Conservation (phyloP, 2,329 filamentous ascomycete species). For the Fusarium albidum region DNA sequence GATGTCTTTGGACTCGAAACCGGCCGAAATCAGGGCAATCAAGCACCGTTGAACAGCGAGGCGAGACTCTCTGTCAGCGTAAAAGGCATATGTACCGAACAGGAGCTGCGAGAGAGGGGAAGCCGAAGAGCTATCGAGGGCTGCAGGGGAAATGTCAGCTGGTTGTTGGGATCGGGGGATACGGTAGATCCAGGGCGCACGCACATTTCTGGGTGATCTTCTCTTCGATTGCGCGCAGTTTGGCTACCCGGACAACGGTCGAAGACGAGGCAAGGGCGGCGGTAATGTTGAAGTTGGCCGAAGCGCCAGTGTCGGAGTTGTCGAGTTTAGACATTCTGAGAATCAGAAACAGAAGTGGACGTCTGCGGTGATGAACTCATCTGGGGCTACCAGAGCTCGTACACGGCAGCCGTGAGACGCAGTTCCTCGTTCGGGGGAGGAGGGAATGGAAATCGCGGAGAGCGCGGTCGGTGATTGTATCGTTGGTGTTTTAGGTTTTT, state of each 20-base stretch:
- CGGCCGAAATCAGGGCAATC: conserved; percentile 67
- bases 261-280: conserved; percentile 68
- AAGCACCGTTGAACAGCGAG: conserved; percentile 85
- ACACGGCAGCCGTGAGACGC: conserved; percentile 25
- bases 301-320: conserved; percentile 53
- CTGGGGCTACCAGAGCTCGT: conserved; percentile 43
- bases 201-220: conserved; percentile 63
- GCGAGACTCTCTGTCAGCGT: conserved; percentile 85
- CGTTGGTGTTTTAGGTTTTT: conserved; percentile 22
- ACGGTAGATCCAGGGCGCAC: conserved; percentile 23
- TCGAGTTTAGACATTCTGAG: conserved; percentile 48
- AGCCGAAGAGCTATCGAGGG: conserved; percentile 58
- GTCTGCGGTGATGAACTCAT: conserved; percentile 42
- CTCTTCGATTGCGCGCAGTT: conserved; percentile 65
- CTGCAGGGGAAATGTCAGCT: conserved; percentile 44
- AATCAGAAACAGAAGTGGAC: conserved; percentile 31
- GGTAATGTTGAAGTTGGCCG: conserved; percentile 58
- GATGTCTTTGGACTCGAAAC: conserved; percentile 63
- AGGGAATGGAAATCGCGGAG: conserved; percentile 3
- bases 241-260: conserved; percentile 62
- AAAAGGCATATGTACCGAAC: conserved; percentile 87
- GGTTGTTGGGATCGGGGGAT: conserved; percentile 10
- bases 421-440: conserved; percentile 17
- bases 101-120: conserved; percentile 73
- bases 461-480: conserved; percentile 16